Base-by-base conservation (phyloP, 306 rosid genomes). In the Cicer chorassanicum region DNA sequence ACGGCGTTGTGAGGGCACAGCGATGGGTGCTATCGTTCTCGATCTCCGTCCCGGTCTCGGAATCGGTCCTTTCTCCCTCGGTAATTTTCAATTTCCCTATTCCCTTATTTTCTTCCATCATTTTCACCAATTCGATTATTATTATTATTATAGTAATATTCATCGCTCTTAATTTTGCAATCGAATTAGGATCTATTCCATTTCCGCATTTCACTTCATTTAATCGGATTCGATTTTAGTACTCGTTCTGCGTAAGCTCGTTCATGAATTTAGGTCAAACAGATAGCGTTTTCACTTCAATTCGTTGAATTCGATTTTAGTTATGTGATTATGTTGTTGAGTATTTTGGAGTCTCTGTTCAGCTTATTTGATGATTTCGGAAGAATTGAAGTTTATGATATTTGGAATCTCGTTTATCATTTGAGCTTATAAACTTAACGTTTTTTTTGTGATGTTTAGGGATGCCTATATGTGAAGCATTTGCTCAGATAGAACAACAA, bases 21-120 rank as follows among this genome's bases (percentile, higher is more conserved):
- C 98, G 82, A 95, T 95, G 98, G 99, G 99, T 59, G 96, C 99
- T 41, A 95, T 95, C 81, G 88, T 86, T 44, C 99, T 95, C 75
- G 99, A 95, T 86, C 97, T 95, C 16, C 95, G 94, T 0, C 97
- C 98, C 43, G 98, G 98, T 55, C 78, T 84, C 57, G 98, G 96
- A 16, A 82, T 95, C 74, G 99, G 99, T 16, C 97, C 98, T 19
- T 95, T 95, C 84, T 78, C 93, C 9, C 83, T 95, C 16, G 98
- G 99, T 95, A 85, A 39, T 78, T 74, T 0, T 15, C 67, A 3
- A 11, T 44, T 9, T 57, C 14, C 9, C 19, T 1, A 9, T 66
- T 57, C 65, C 29, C 3, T 73, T 56, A 4, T 34, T 8, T 79
- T 16, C 42, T 4, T 75, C 19, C 0, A 4, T 43, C 39, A 54